Evolutionary conservation across 2,329 filamentous ascomycete genomes (phyloP), one percentile per base, ranked within the genome.

Genomic region (Fusarium drepaniforme): DNA sequence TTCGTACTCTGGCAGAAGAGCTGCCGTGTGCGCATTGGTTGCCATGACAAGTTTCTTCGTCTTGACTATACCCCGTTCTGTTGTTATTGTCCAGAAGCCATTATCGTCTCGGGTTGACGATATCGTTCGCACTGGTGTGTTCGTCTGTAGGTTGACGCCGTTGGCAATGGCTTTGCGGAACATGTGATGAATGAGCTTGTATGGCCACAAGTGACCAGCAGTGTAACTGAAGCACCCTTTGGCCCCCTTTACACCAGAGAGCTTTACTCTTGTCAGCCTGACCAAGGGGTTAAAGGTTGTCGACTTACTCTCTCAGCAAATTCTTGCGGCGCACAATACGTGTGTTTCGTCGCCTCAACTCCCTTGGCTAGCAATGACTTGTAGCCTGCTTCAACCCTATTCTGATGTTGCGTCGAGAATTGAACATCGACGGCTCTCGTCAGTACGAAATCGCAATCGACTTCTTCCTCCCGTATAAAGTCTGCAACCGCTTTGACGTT

Each of bases 11-110:
- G 91, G 90, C 4, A 91, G 82, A 5, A 94, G 79, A 21, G 88
- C 86, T 1, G 90, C 88, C 0, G 91, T 93, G 79, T 93, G 93
- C 12, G 85, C 92, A 75, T 94, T 94, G 1, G 90, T 93, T 13
- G 92, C 91, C 56, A 93, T 85, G 23, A 94, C 83, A n/a, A 93
- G 84, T 37, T 86, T 87, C 37, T 83, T 84, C 1, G 92, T 85
- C 4, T 75, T 80, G 61, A 92, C 86, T 0, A 69, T 77, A 9
- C 92, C 92, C 0, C 76, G 71, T 12, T 44, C 16, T 8, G 60
- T 69, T 1, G 57, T 66, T 0, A 73, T 8, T 0, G 49, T 74
- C 64, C 78, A 78, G 9, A 61, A 68, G 0, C 79, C 75, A 8
- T 72, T 57, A 0, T 51, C 16, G 0, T 76, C 74, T 11, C 33